Conservation (phyloP, 768 basidiomycete genomes). For the Russula sp. region DNA sequence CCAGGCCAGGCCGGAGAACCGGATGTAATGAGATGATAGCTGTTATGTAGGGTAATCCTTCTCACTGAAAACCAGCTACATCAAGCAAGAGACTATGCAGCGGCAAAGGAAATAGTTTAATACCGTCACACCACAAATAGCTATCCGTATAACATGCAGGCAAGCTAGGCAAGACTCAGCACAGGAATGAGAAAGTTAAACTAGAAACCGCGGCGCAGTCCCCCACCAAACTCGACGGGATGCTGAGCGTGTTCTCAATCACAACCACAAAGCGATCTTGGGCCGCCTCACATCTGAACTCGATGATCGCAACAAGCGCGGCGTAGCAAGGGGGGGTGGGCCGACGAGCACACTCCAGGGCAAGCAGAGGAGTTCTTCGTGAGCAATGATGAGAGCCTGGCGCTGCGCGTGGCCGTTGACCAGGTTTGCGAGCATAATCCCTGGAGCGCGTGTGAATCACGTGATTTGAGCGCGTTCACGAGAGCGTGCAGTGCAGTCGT, state of each 20-base stretch:
- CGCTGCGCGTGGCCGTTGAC: constrained; percentile 48
- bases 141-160: too few relatives aligned
- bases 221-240: constrained; percentile 35
- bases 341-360: constrained; percentile 54
- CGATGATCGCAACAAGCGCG: constrained; percentile 50
- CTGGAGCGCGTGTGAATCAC: constrained; percentile 47
- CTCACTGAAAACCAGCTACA: too few relatives aligned
- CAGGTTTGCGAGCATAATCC: constrained; percentile 59
- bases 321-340: constrained; percentile 43
- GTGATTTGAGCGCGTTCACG: constrained; percentile 41
- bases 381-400: constrained; percentile 45
- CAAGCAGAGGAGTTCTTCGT: constrained; percentile 43
- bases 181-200: too few relatives aligned
- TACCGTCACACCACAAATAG: too few relatives aligned
- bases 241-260: constrained; percentile 38
- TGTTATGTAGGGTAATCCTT: too few relatives aligned
- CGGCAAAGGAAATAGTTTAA: constrained; percentile 26
- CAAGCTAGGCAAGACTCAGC: too few relatives aligned
- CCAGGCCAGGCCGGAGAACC: too few relatives aligned
- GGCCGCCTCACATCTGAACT: constrained; percentile 39
- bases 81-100: too few relatives aligned
- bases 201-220: constrained; percentile 48
- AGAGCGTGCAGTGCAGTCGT: constrained; percentile 38
- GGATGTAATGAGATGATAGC: too few relatives aligned
- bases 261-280: constrained; percentile 36